These are phyloP conservation scores for Leishmania tarentolae DNA, from an alignment of 208 protist genomes.

Conservation along the genomic window DNA sequence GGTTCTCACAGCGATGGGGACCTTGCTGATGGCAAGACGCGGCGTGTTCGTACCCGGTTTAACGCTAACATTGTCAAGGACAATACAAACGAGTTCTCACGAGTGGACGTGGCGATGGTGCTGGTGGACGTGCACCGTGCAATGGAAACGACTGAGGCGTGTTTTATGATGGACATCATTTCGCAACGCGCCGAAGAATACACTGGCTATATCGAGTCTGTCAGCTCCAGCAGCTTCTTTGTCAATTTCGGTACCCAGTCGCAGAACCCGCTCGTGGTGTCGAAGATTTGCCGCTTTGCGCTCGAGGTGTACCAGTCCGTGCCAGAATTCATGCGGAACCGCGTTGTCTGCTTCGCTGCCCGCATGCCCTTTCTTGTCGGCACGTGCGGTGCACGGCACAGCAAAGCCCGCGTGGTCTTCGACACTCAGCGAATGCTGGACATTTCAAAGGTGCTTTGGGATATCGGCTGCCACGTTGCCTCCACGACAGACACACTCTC, in stretches of 20 bases:
- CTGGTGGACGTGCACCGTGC: constrained; percentile 52
- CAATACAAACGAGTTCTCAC: constrained; percentile 56
- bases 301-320: constrained; percentile 49
- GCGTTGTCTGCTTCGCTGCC: constrained; percentile 63
- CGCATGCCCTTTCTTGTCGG: constrained; percentile 70
- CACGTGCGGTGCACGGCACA: constrained; percentile 54
- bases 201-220: constrained; percentile 58
- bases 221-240: constrained; percentile 53
- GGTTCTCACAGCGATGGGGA: constrained; percentile 20
- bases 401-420: constrained; percentile 46
- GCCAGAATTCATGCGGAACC: constrained; percentile 30
- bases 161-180: constrained; percentile 42
- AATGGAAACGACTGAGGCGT: constrained; percentile 24
- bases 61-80: constrained; percentile 76
- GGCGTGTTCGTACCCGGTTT: constrained; percentile 44
- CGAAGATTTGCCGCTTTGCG: constrained; percentile 62
- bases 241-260: constrained; percentile 75
- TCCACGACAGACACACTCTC: constrained; percentile 54
- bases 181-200: constrained; percentile 39
- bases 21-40: constrained; percentile 25
- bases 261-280: constrained; percentile 55
- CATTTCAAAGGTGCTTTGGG: constrained; percentile 47
- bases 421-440: constrained; percentile 45
- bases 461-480: constrained; percentile 63
- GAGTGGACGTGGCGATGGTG: constrained; percentile 53